A percentile compares a stretch with the other conserved stretches of the same genome.
Evolutionary conservation across 164 flowering plant species (phyloP).

Genomic region (Nymphaea thermarum): DNA sequence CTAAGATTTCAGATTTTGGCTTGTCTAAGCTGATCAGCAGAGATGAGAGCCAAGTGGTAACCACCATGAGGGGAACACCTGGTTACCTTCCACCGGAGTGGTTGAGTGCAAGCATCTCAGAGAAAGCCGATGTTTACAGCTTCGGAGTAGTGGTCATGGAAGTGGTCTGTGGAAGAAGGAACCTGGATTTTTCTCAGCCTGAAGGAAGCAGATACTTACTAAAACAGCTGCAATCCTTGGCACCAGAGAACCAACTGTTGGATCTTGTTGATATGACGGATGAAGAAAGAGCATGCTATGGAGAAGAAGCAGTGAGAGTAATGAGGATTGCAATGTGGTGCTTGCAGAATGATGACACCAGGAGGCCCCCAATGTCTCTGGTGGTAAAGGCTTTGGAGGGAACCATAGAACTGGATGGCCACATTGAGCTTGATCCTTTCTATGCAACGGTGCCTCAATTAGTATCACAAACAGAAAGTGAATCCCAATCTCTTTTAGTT

Average conservation of each 20-base stretch:
- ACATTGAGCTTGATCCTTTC: not conserved
- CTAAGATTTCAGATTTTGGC: conserved; percentile 20
- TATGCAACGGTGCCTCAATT: too few relatives aligned
- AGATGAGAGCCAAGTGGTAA: conserved; percentile 21
- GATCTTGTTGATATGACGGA: conserved; percentile 2
- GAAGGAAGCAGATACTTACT: not conserved
- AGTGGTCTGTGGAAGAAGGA: conserved; percentile 12
- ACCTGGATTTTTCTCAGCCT: conserved; percentile 9
- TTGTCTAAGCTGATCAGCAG: conserved; percentile 14
- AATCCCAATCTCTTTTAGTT: too few relatives aligned
- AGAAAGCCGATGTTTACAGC: conserved; percentile 14
- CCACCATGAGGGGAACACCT: conserved; percentile 21
- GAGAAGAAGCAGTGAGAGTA: conserved; percentile 10
- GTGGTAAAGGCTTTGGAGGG: conserved; percentile 25
- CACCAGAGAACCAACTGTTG: not conserved
- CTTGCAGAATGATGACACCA: conserved; percentile 8
- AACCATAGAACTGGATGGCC: conserved; percentile 6
- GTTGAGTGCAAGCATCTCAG: conserved; percentile 3
- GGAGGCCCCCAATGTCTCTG: conserved; percentile 10
- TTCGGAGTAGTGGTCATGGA: conserved; percentile 11
- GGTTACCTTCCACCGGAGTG: conserved; percentile 20
- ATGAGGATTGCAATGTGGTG: conserved; percentile 13
- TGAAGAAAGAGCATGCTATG: not conserved
- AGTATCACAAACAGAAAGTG: too few relatives aligned
- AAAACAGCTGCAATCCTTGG: not conserved